Evolutionary conservation across 2,329 filamentous ascomycete genomes (phyloP).

Genomic region (Apiospora aurea): DNA sequence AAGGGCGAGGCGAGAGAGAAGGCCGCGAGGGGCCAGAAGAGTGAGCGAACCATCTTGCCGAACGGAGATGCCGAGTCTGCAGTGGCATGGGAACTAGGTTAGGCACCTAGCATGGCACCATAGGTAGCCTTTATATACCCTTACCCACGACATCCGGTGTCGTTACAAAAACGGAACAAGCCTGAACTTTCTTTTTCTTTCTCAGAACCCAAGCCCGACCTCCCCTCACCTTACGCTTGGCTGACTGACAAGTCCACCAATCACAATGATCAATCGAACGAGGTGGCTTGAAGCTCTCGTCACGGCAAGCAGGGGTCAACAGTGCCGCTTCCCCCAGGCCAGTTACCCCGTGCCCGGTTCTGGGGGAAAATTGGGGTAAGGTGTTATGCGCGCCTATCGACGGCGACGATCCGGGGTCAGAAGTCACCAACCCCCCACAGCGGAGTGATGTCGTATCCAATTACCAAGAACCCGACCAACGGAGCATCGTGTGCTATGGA

Average conservation of each 20-base stretch:
- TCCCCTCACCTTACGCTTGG: constrained; percentile 16
- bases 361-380: neutral
- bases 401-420: neutral
- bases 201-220: neutral
- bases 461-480: neutral
- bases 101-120: neutral
- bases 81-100: neutral
- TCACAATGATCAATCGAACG: neutral
- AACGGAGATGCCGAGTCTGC: neutral
- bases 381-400: constrained; percentile 11
- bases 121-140: neutral
- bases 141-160: neutral
- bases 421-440: neutral
- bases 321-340: constrained; percentile 4
- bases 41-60: constrained; percentile 2
- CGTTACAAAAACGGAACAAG: neutral
- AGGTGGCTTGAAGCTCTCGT: neutral
- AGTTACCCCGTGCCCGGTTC: constrained; percentile 6
- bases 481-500: neutral
- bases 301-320: neutral
- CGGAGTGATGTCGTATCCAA: constrained; percentile 3
- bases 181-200: neutral
- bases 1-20: constrained; percentile 3
- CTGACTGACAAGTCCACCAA: neutral
- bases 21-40: constrained; percentile 8